These are phyloP conservation scores for Nakazawaea ernobii DNA, from an alignment of 805 yeast genomes.

Conservation along the genomic window DNA sequence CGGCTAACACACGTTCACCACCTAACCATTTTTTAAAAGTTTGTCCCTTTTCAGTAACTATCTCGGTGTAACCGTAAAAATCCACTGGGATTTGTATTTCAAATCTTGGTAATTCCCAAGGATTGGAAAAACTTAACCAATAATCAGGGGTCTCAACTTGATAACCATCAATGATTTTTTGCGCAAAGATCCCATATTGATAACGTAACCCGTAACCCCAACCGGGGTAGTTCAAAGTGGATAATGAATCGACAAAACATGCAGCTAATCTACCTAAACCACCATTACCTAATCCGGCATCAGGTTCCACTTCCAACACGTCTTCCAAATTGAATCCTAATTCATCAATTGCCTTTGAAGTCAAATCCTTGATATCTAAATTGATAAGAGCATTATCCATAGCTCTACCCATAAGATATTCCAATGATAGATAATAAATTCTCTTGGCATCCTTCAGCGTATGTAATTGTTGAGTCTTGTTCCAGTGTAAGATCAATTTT, in stretches of 20 bases:
- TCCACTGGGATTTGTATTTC: constrained; percentile 88
- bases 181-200: constrained; percentile 90
- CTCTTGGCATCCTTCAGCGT: constrained; percentile 80
- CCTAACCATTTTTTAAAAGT: constrained; percentile 72
- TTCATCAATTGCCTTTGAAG: constrained; percentile 52
- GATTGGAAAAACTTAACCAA: constrained; percentile 84
- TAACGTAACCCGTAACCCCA: constrained; percentile 97
- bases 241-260: constrained; percentile 84
- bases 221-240: constrained; percentile 83
- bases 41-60: constrained; percentile 50
- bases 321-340: constrained; percentile 89
- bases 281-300: constrained; percentile 93
- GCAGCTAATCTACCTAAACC: constrained; percentile 94
- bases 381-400: constrained; percentile 91
- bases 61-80: constrained; percentile 77
- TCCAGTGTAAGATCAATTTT: constrained; percentile 80
- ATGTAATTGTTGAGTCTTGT: constrained; percentile 86
- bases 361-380: constrained; percentile 57
- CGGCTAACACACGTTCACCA: constrained; percentile 84
- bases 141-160: constrained; percentile 94
- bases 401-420: constrained; percentile 92
- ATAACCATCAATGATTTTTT: constrained; percentile 83
- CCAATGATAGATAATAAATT: constrained; percentile 80
- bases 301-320: constrained; percentile 79
- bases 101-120: constrained; percentile 87